Conservation (phyloP, 2,329 filamentous ascomycete species). For the Cercospora zeae-maydis region DNA sequence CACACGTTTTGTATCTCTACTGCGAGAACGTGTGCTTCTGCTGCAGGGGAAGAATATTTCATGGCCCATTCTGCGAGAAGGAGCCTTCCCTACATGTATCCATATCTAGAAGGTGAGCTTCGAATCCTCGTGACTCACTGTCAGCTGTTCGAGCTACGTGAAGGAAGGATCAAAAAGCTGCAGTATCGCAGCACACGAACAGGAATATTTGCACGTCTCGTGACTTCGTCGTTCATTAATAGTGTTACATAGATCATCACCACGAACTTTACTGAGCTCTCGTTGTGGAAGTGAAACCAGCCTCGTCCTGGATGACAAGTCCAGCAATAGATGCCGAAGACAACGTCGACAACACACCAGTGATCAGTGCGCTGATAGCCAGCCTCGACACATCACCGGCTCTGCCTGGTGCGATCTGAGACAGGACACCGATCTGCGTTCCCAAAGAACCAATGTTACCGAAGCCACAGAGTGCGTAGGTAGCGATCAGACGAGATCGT, state of each 20-base stretch:
- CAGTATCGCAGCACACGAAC: neutral
- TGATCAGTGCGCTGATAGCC: conserved; percentile 71
- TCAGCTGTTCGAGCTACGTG: neutral
- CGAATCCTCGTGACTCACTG: neutral
- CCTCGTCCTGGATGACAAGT: conserved; percentile 62
- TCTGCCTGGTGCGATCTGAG: conserved; percentile 72
- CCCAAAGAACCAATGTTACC: conserved; percentile 85
- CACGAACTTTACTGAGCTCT: neutral
- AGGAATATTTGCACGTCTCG: neutral
- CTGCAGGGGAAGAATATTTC: conserved; percentile 21
- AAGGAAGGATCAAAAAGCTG: neutral
- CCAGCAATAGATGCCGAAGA: conserved; percentile 75
- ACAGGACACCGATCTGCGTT: conserved; percentile 83
- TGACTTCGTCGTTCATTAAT: neutral
- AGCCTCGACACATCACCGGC: conserved; percentile 71
- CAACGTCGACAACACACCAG: conserved; percentile 74
- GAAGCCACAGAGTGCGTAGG: conserved; percentile 71
- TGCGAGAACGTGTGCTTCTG: conserved; percentile 52
- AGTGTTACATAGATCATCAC: neutral
- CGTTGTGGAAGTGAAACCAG: conserved; percentile 16
- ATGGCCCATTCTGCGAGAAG: conserved; percentile 17
- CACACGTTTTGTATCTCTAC: conserved; percentile 45
- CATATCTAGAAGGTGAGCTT: neutral
- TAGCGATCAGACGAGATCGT: conserved; percentile 76
- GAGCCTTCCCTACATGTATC: neutral